These are phyloP conservation scores for Fusarium sacchari DNA, from an alignment of 2,329 filamentous ascomycete species.

Conservation along the genomic window DNA sequence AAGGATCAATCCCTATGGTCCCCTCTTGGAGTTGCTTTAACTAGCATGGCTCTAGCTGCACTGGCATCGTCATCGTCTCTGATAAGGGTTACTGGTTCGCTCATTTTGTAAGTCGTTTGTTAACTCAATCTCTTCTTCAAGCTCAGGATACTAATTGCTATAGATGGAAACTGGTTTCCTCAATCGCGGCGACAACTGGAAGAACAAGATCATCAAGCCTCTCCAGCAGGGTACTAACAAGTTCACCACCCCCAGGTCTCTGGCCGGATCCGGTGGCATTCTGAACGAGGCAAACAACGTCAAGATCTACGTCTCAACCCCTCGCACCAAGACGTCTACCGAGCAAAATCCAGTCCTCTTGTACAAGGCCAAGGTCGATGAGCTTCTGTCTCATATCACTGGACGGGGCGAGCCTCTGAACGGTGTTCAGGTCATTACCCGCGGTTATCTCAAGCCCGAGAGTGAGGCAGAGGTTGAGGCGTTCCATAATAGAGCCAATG, in stretches of 20 bases:
- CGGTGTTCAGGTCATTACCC: background rate
- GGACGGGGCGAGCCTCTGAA: background rate
- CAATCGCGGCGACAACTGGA: background rate
- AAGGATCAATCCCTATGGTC: background rate
- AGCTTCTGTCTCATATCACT: background rate
- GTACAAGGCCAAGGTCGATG: background rate
- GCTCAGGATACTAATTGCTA: background rate
- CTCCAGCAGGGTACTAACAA: background rate
- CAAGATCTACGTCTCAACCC: background rate
- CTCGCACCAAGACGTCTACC: background rate
- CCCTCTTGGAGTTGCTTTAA: background rate
- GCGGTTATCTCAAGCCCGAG: background rate
- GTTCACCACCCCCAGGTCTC: background rate
- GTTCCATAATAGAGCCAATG: background rate
- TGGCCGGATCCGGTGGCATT: background rate
- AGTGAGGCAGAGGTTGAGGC: background rate
- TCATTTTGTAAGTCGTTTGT: background rate
- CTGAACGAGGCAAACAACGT: background rate
- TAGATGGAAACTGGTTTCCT: background rate
- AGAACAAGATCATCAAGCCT: background rate
- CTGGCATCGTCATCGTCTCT: background rate
- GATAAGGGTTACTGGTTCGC: background rate
- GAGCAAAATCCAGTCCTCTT: background rate
- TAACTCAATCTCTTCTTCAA: accelerated
- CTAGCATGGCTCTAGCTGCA: background rate